phyloP scores from a whole-genome alignment of 2,329 filamentous ascomycete species.

The Neofusicoccum kwambonambiense region DNA sequence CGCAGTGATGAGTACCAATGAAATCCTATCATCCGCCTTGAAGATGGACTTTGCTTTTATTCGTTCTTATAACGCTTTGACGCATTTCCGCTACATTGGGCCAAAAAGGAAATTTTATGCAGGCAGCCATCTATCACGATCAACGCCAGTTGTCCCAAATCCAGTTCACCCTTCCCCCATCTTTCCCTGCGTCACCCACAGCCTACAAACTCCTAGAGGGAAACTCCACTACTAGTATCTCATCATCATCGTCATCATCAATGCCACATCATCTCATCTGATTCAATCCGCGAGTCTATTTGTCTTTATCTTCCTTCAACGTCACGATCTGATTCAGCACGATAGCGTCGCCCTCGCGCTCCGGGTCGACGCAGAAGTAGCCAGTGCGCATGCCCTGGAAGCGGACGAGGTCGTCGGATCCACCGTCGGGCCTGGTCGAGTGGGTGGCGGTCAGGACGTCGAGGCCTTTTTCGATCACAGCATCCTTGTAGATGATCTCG shows the following conservation, averaged over 20 bases:
- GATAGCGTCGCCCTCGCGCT: conserved; percentile 65
- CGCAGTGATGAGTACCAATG: too few species aligned
- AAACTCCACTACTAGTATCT: neutral
- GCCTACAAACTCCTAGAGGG: too few species aligned
- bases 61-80: too few species aligned
- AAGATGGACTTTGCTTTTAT: too few species aligned
- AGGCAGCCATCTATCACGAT: too few species aligned
- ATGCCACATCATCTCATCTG: neutral
- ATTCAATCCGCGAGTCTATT: conserved; percentile 1
- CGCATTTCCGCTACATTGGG: too few species aligned
- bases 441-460: conserved; percentile 75
- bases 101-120: too few species aligned
- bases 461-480: conserved; percentile 80
- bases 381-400: conserved; percentile 91
- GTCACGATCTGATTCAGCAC: conserved; percentile 90
- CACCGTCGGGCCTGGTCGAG: conserved; percentile 54
- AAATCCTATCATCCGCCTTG: too few species aligned
- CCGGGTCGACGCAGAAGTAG: conserved; percentile 86
- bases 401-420: conserved; percentile 61
- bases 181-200: too few species aligned
- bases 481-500: conserved; percentile 74
- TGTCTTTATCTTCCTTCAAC: conserved; percentile 71
- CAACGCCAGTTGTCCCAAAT: too few species aligned
- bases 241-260: neutral
- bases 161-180: too few species aligned